Evolutionary conservation across 2,329 filamentous ascomycete species (phyloP).

Genomic region (Venturia carpophila): DNA sequence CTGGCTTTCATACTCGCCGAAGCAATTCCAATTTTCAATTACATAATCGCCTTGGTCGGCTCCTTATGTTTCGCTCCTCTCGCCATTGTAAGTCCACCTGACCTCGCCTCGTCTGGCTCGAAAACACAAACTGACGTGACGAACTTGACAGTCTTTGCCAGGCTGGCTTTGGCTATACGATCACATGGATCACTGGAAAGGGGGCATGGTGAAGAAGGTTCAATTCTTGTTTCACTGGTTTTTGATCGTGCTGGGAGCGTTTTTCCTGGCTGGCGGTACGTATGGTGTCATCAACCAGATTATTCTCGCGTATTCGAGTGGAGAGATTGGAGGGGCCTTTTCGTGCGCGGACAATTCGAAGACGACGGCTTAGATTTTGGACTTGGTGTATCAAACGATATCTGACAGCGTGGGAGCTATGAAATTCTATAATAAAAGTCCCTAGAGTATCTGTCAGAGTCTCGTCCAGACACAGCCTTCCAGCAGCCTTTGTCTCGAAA

Average conservation of each 20-base stretch:
- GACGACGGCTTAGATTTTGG: slow-evolving; percentile 21
- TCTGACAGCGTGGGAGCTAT: no score
- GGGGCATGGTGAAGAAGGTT: slow-evolving; percentile 29
- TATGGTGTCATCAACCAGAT: slow-evolving; percentile 45
- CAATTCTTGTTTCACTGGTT: slow-evolving; percentile 37
- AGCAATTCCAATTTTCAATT: slow-evolving; percentile 50
- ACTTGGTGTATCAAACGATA: no score
- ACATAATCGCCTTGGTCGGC: slow-evolving; percentile 42
- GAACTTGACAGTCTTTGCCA: slow-evolving; percentile 30
- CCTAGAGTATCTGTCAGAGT: no score
- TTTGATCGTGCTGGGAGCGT: slow-evolving; percentile 39
- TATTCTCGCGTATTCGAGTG: slow-evolving; percentile 43
- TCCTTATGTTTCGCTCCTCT: slow-evolving; percentile 46
- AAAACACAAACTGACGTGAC: background rate
- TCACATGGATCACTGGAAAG: slow-evolving; percentile 36
- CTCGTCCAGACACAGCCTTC: no score
- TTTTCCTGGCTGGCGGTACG: slow-evolving; percentile 43
- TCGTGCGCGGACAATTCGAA: slow-evolving; percentile 43
- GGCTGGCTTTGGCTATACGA: slow-evolving; percentile 47
- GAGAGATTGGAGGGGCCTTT: slow-evolving; percentile 40
- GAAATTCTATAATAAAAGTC: no score
- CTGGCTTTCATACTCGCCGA: slow-evolving; percentile 45
- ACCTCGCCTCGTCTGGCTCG: no score
- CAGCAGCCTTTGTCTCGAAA: no score
- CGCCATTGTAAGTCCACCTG: slow-evolving; percentile 28